Evolutionary conservation across 2,329 filamentous ascomycete genomes (phyloP).

Genomic region (Colletotrichum cuscutae): DNA sequence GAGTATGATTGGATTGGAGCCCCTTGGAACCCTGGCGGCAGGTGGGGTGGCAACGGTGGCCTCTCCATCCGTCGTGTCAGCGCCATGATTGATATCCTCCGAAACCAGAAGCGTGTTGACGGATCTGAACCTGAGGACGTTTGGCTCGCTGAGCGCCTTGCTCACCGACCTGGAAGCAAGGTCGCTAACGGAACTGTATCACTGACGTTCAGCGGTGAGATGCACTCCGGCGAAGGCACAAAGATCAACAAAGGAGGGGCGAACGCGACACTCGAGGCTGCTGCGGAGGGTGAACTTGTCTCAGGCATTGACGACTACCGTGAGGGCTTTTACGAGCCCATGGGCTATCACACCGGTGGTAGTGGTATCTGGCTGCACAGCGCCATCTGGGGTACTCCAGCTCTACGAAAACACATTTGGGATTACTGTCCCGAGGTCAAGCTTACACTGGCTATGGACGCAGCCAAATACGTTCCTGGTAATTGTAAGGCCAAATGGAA

Average conservation of each 20-base stretch:
- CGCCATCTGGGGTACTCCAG: constrained; percentile 60
- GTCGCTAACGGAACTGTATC: constrained; percentile 63
- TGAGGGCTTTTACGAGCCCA: constrained; percentile 64
- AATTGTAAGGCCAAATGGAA: constrained; percentile 59
- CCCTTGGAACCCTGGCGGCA: constrained; percentile 55
- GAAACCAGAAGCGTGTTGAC: constrained; percentile 55
- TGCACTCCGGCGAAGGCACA: constrained; percentile 47
- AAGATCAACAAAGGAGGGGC: constrained; percentile 37
- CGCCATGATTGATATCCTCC: constrained; percentile 62
- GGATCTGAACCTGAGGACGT: constrained; percentile 64
- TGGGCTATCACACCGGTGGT: constrained; percentile 68
- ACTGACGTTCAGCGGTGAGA: constrained; percentile 62
- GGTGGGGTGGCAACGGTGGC: constrained; percentile 63
- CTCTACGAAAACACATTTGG: constrained; percentile 61
- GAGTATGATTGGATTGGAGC: constrained; percentile 65
- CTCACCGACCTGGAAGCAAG: constrained; percentile 56
- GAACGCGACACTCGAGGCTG: constrained; percentile 41
- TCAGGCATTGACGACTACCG: constrained; percentile 61
- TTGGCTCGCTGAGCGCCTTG: constrained; percentile 64
- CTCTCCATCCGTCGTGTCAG: constrained; percentile 63
- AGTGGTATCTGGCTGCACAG: constrained; percentile 56
- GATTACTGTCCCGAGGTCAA: constrained; percentile 69
- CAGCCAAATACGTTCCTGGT: constrained; percentile 60
- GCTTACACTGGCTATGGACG: constrained; percentile 66
- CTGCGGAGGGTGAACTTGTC: constrained; percentile 46